Evolutionary conservation across 768 basidiomycete species (phyloP), one percentile per base, ranked within the genome.

Genomic region (Leucocoprinus birnbaumii): DNA sequence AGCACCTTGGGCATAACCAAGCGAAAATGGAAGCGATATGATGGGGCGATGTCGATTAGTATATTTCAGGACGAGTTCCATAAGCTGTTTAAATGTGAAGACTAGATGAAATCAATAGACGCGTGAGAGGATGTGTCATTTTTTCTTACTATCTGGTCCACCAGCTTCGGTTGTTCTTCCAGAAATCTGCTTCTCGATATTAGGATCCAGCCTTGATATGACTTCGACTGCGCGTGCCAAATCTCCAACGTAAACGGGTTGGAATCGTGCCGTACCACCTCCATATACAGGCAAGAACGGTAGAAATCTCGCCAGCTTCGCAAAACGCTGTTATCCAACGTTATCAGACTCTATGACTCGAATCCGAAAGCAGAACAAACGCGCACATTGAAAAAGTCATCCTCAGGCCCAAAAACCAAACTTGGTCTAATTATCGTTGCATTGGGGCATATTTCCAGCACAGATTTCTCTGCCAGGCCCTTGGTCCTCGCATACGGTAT

Each of bases 201-300:
- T 68, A 2, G 68, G 48, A 55, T 83, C 76, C 16, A 71, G 63
- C 51, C 84, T 74, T 7, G 78, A 72, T 53, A 83, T 72, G 13
- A 85, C 73, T 63, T 86, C 86, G 3, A 90, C 78, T 4, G 79
- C 74, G 22, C 73, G 70, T 9, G 83, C 86, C 26, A 92, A 60
- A 64, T 92, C 88, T 0, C 79, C 84, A 1, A 83, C 87, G 62
- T 82, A 89, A 10, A 89, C 83, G 11, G 89, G 87, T 60, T 90
- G 88, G 63, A 90, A 90, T 22, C 70, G 74, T 5, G 85, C 71
- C 9, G 59, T 67, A 1, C 89, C 89, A n/a, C 84, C 84, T 8
- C 80, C 85, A 62, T 89, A 90, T 4, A 91, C 85, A n/a, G 88
- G 89, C 24, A 90, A 66, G 64, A 88, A 83, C 2, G 88, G 88